phyloP scores from a whole-genome alignment of 2,329 filamentous ascomycete species.

The Aspergillus transmontanensis region DNA sequence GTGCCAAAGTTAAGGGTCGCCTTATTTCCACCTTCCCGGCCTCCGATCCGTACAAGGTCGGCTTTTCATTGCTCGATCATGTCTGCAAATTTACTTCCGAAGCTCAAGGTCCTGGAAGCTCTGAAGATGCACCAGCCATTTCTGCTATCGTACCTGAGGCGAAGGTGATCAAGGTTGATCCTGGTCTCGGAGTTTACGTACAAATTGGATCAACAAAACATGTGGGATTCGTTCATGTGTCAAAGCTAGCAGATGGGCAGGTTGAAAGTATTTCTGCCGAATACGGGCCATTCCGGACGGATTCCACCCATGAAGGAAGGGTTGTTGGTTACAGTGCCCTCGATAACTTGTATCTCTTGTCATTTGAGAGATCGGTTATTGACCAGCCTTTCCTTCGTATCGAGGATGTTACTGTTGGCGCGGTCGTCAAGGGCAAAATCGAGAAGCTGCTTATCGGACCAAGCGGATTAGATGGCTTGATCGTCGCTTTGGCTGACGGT shows the following conservation, averaged over 20 bases:
- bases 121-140: constrained; percentile 48
- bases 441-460: constrained; percentile 81
- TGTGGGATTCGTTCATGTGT: constrained; percentile 94
- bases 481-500: constrained; percentile 82
- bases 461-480: constrained; percentile 76
- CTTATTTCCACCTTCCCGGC: constrained; percentile 85
- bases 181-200: constrained; percentile 78
- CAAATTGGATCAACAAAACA: constrained; percentile 65
- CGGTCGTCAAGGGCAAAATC: constrained; percentile 77
- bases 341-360: constrained; percentile 83
- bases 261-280: constrained; percentile 78
- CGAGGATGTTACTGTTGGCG: constrained; percentile 83
- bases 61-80: constrained; percentile 86
- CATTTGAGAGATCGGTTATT: constrained; percentile 78
- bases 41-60: constrained; percentile 78
- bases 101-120: constrained; percentile 38
- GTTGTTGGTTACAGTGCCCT: constrained; percentile 84
- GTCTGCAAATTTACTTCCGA: constrained; percentile 63
- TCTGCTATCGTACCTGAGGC: constrained; percentile 78
- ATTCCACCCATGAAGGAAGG: constrained; percentile 76
- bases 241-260: constrained; percentile 84
- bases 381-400: constrained; percentile 89
- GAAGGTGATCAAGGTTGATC: constrained; percentile 77
- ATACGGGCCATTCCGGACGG: constrained; percentile 76
- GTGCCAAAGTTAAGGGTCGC: constrained; percentile 80